Evolutionary conservation across 768 basidiomycete genomes (phyloP), one percentile per base, ranked within the genome.

Genomic region (Serendipita indica): DNA sequence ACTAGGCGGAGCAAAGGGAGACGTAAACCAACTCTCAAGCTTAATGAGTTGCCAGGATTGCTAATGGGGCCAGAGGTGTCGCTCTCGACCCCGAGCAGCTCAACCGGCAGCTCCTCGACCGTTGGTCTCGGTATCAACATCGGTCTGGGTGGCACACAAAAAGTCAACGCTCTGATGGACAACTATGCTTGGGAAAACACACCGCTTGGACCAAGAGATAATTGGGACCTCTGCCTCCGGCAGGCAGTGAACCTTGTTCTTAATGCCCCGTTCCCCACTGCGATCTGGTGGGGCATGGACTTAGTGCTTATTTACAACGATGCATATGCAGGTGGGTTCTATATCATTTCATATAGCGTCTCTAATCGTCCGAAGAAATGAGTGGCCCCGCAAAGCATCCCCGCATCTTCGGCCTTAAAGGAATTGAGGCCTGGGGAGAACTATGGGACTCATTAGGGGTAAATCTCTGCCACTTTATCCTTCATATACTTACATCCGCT

Each of bases 371-470:
- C n/a, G n/a, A n/a, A n/a, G n/a, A n/a, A n/a, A n/a, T n/a, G n/a
- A n/a, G n/a, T n/a, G n/a, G n/a, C n/a, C 60, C 64, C 3, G 59
- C 46, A 3, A 66, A 66, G 57, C 65, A 66, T 41, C 65, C 65
- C 18, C 54, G 52, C n/a, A 57, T 66, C 13, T 66, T 66, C 58
- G 65, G 37, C 16, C 58, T 64, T 41, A 45, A 49, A 7, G 65
- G 65, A 30, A 58, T 43, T 18, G 62, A 60, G 33, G 65, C 65
- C 16, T 66, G 65, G 65, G 63, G 60, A 16, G 65, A 66, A 49
- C 30, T 66, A 1, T 66, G 65, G 65, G 65, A 66, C n/a, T 33
- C 37, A 28, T 39, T 66, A 33, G 65, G 65, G n/a, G 41, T 43
- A n/a, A 25, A 25, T n/a, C 5, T 7, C 16, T 43, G 18, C 27